Evolutionary conservation across 495 filamentous ascomycete species (phyloP), one percentile per base, ranked within the genome.

Genomic region (Hypoxylon perforatum): DNA sequence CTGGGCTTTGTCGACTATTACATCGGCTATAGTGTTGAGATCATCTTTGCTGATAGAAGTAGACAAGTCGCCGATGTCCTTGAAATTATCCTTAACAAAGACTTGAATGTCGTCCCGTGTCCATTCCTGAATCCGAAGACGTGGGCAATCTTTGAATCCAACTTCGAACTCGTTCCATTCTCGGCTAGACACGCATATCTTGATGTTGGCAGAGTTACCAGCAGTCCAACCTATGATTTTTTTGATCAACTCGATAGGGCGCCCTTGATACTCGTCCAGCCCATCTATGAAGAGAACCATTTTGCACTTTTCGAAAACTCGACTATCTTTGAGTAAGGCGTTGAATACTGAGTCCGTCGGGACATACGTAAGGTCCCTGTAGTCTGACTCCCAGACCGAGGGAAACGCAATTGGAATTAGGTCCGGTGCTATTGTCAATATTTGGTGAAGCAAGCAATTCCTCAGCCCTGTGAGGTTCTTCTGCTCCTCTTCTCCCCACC

Each of bases 281-380:
- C 81, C 81, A 50, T 84, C 82, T 47, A 85, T 78, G 35, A 84
- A 84, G 23, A 83, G 73, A 47, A 59, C 38, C 22, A 59, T 45
- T 18, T 63, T 63, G 2, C 48, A 28, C 14, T 25, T 28, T 22
- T 47, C 35, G 15, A 61, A 67, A 9, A 35, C 19, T 11, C 21
- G 19, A 14, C 23, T 19, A 18, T 36, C 25, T 57, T 48, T 15
- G 0, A 67, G 39, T 3, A 68, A n/a, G 11, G 11, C 21, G 5
- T 59, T 36, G 17, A 60, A 63, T 15, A 41, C 63, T 1, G 35
- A 33, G 14, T 19, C 44, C 1, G 36, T 41, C 0, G 41, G 45
- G n/a, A 23, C 15, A n/a, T 23, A 38, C 12, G 10, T 7, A n/a
- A 4, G 10, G 0, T 50, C 21, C 23, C 9, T 33, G 33, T 33